Conservation (phyloP, 768 basidiomycete species). For the Clitopilus passeckerianus region DNA sequence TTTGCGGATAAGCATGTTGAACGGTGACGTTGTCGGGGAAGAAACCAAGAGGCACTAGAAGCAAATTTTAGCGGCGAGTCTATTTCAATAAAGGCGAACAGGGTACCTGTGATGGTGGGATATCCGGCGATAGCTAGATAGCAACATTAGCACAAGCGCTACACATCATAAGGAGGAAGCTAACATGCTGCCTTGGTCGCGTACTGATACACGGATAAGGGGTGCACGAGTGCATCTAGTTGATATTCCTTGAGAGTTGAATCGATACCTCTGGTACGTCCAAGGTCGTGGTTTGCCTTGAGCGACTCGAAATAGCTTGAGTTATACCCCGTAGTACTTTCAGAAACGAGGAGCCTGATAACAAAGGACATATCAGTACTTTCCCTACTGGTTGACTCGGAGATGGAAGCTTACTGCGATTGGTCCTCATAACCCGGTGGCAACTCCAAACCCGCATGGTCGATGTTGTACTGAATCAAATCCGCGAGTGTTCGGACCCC, state of each 20-base stretch:
- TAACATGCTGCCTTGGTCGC: constrained; percentile 35
- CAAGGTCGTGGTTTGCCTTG: constrained; percentile 38
- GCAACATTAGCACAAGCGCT: constrained; percentile 7
- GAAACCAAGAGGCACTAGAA: constrained; percentile 55
- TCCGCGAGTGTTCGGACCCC: constrained; percentile 53
- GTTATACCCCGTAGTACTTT: constrained; percentile 36
- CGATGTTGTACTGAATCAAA: constrained; percentile 54
- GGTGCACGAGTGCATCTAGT: constrained; percentile 42
- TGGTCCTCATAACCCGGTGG: constrained; percentile 33
- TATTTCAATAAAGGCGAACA: background rate
- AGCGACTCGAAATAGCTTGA: constrained; percentile 40
- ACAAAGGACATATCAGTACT: background rate
- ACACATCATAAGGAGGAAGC: constrained; percentile 3
- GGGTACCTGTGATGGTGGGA: constrained; percentile 56
- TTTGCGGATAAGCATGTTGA: constrained; percentile 30
- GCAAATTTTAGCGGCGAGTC: background rate
- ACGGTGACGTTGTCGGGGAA: constrained; percentile 42
- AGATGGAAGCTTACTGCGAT: constrained; percentile 20
- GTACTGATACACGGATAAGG: constrained; percentile 36
- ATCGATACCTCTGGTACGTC: constrained; percentile 50
- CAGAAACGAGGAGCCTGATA: constrained; percentile 28
- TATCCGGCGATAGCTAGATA: constrained; percentile 55
- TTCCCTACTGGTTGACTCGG: background rate
- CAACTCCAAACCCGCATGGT: constrained; percentile 45
- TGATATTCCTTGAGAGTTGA: constrained; percentile 38